These are phyloP conservation scores for Ophiocytium majus DNA, from an alignment of 352 stramenopile species.

Conservation along the genomic window DNA sequence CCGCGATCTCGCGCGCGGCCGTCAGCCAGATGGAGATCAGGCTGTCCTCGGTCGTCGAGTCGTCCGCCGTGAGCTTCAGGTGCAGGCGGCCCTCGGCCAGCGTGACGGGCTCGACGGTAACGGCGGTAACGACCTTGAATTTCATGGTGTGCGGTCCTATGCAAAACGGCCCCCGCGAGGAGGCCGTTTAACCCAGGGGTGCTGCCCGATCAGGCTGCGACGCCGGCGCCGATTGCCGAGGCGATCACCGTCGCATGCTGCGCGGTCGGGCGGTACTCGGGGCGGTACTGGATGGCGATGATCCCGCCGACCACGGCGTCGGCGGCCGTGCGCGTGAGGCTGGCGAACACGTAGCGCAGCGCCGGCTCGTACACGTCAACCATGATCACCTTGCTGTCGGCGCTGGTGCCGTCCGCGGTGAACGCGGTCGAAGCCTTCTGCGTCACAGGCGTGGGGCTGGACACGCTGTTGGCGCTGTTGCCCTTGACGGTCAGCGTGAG, in stretches of 20 bases:
- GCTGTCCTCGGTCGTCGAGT: not conserved
- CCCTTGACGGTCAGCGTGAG: not conserved
- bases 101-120: not conserved
- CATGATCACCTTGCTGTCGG: not conserved
- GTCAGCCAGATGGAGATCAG: not conserved
- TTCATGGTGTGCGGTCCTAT: not conserved
- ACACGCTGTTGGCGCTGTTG: not conserved
- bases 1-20: not conserved
- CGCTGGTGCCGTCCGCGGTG: not conserved
- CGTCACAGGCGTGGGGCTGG: not conserved
- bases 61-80: not conserved
- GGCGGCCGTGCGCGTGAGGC: not conserved
- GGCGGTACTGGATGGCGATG: not conserved
- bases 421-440: not conserved
- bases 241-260: not conserved
- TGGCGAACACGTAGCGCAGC: not conserved
- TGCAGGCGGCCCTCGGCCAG: not conserved
- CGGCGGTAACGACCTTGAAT: not conserved
- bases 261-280: not conserved
- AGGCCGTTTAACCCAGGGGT: not conserved
- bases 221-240: not conserved
- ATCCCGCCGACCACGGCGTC: not conserved
- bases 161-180: not conserved
- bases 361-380: not conserved
- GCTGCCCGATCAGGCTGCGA: not conserved